phyloP scores from a whole-genome alignment of 768 basidiomycete genomes.

The Clitopilus passeckerianus region DNA sequence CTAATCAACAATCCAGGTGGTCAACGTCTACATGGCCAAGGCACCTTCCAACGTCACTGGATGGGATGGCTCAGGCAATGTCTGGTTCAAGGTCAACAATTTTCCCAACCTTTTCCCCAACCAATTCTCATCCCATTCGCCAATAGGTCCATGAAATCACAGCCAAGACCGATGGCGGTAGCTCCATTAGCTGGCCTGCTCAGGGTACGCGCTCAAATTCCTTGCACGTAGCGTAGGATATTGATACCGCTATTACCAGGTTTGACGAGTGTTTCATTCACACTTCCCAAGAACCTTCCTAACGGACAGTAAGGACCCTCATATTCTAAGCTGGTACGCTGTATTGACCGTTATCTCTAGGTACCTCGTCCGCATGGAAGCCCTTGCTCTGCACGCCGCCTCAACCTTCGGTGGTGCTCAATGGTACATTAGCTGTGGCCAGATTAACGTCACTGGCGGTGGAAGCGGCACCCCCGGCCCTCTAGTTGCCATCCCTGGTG shows the following conservation, averaged over 20 bases:
- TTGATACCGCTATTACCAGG: conserved; percentile 6
- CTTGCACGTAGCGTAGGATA: not conserved
- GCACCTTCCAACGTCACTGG: conserved; percentile 24
- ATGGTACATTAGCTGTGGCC: conserved; percentile 16
- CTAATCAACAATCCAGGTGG: conserved; percentile 7
- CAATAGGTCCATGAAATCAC: conserved; percentile 33
- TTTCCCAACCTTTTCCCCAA: not conserved
- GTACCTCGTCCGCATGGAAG: conserved; percentile 10
- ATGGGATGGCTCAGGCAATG: conserved; percentile 34
- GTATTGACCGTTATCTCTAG: not conserved
- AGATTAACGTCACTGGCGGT: conserved; percentile 14
- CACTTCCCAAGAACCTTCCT: conserved; percentile 8
- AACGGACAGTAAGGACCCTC: conserved; percentile 8
- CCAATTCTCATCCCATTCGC: not conserved
- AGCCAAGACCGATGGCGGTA: conserved; percentile 35
- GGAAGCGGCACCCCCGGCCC: conserved; percentile 12
- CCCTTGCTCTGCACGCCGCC: conserved; percentile 9
- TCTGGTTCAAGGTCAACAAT: conserved; percentile 36
- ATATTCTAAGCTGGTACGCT: not conserved
- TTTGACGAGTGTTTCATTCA: conserved; percentile 8
- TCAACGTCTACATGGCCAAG: conserved; percentile 30
- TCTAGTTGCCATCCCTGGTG: conserved; percentile 13
- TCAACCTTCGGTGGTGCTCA: conserved; percentile 9
- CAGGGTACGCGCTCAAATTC: conserved; percentile 15
- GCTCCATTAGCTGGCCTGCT: conserved; percentile 32